A percentile compares a stretch with the other conserved stretches of the same genome.
phyloP scores from a whole-genome alignment of 129 eudicot species.

The Mikania micrantha region DNA sequence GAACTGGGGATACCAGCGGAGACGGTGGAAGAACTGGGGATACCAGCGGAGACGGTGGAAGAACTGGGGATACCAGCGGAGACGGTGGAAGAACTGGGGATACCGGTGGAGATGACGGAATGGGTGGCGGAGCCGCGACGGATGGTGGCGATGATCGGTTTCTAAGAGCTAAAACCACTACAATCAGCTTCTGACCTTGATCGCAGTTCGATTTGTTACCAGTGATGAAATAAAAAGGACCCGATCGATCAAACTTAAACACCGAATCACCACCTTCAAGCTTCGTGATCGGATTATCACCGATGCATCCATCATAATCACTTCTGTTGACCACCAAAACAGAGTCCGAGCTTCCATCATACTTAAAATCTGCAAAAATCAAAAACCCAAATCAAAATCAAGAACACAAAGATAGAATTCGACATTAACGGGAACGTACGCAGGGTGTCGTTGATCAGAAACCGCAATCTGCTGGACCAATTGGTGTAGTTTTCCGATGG shows the following conservation, averaged over 20 bases:
- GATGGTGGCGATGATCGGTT: conserved; percentile 25
- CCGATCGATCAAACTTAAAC: conserved; percentile 49
- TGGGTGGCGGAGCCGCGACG: conserved; percentile 7
- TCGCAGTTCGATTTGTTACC: conserved; percentile 59
- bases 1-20: background rate
- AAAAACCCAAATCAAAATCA: background rate
- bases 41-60: background rate
- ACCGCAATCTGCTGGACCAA: conserved; percentile 29
- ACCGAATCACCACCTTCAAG: conserved; percentile 45
- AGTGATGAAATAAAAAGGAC: conserved; percentile 70
- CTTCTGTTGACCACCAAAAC: conserved; percentile 61
- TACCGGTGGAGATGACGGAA: background rate
- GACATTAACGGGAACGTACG: conserved; percentile 16
- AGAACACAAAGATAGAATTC: background rate
- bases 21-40: conserved; percentile 6
- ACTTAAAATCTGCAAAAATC: conserved; percentile 53
- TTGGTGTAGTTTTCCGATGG: conserved; percentile 17
- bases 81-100: background rate
- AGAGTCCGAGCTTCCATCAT: conserved; percentile 49
- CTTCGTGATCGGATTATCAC: conserved; percentile 32
- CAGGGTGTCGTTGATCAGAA: conserved; percentile 30
- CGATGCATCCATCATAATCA: conserved; percentile 45
- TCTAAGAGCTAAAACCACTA: conserved; percentile 47
- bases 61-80: background rate
- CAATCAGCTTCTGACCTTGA: conserved; percentile 51